A percentile compares a stretch with the other conserved stretches of the same genome.
phyloP scores from a whole-genome alignment of 306 rosid species.

The Urtica urens region DNA sequence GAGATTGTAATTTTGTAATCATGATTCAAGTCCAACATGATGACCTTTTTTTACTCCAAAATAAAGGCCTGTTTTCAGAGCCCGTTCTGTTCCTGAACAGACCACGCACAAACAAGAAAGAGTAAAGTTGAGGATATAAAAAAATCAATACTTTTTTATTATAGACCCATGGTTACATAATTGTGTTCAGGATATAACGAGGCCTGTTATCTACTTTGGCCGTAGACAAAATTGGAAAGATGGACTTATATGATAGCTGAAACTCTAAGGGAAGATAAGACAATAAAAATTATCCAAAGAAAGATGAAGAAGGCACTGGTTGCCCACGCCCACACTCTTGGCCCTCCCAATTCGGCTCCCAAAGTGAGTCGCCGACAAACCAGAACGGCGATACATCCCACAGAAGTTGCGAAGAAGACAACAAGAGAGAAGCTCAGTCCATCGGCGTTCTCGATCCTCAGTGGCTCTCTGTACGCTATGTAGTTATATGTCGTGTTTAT shows the following conservation, averaged over 20 bases:
- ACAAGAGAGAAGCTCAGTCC: constrained; percentile 81
- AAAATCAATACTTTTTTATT: neutral
- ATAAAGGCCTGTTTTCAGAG: too few relatives aligned
- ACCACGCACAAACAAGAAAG: too few relatives aligned
- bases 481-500: constrained; percentile 71
- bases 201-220: too few relatives aligned
- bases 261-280: constrained; percentile 67
- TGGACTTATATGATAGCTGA: constrained; percentile 47
- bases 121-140: neutral
- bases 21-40: too few relatives aligned
- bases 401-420: constrained; percentile 72
- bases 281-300: constrained; percentile 71
- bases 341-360: constrained; percentile 97
- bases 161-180: neutral
- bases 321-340: constrained; percentile 86
- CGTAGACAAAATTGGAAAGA: neutral
- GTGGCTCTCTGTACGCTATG: constrained; percentile 57
- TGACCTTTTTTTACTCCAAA: too few relatives aligned
- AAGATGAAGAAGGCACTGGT: constrained; percentile 56
- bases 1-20: neutral
- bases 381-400: constrained; percentile 66
- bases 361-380: constrained; percentile 58
- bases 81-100: too few relatives aligned
- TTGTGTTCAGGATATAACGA: too few relatives aligned
- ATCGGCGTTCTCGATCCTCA: constrained; percentile 54